Evolutionary conservation across 2,329 filamentous ascomycete species (phyloP), one percentile per base, ranked within the genome.

Genomic region (Clarireedia sp.): DNA sequence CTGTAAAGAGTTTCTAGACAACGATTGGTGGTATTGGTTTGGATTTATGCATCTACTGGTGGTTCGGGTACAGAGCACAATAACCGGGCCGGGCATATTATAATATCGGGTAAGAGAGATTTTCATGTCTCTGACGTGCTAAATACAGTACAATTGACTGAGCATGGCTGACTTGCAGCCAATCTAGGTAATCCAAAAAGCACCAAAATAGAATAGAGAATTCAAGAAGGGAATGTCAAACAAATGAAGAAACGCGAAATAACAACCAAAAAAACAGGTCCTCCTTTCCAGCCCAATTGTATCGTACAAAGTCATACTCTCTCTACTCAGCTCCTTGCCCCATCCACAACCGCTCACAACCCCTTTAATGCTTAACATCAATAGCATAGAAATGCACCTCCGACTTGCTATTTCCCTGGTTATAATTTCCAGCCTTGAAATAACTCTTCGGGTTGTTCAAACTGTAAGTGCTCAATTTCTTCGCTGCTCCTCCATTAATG

Each of bases 361-460:
- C 36, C 23, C 19, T 21, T n/a, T 47, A 51, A 52, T 55, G 54
- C 6, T 51, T 29, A 19, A 41, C 24, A 38, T 55, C 40, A 23
- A 55, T 44, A 5, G 29, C 46, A 40, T 44, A 55, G 29, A 61
- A 59, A 23, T 60, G 54, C 36, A 59, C 59, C 41, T 59, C 59
- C 33, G 40, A 49, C 23, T 56, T 50, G 33, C 47, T 56, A 44
- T 56, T 38, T 6, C 59, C 60, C 58, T 72, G 69, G 58, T 71
- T 71, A 55, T 72, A 72, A 54, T 72, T 70, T 26, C 70, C 69
- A 6, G 61, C 67, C 64, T 72, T 72, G 64, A 72, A 72, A 58
- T 71, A 72, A 57, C 68, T 70, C 16, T 56, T 49, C 3, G 70
- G 69, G 3, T 56, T 59, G 51, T 66, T 58, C 17, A 70, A 61